Conservation (phyloP, 306 rosid genomes). For the Luffa acutangula region DNA sequence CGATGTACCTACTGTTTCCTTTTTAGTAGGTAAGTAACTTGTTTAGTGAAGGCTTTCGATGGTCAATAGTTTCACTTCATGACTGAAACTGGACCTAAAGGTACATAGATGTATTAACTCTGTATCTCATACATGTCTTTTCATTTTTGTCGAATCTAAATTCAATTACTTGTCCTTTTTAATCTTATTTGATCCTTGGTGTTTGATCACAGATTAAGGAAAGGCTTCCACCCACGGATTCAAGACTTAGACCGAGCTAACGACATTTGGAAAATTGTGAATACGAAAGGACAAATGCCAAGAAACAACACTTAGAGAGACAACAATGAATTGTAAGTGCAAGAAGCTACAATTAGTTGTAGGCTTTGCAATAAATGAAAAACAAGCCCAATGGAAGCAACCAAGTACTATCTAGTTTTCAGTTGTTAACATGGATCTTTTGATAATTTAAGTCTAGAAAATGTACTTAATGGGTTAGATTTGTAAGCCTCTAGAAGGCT, state of each 20-base stretch:
- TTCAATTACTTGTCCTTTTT: conserved; percentile 45
- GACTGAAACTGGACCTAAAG: conserved; percentile 71
- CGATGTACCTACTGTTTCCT: not conserved
- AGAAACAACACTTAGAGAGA: conserved; percentile 82
- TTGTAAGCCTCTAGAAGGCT: not conserved
- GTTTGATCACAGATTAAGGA: conserved; percentile 96
- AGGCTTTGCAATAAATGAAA: not conserved
- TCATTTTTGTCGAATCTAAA: conserved; percentile 22
- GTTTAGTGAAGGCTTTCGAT: too few species aligned
- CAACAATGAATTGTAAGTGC: conserved; percentile 90
- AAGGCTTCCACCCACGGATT: conserved; percentile 98
- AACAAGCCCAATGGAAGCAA: not conserved
- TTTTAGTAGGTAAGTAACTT: not conserved
- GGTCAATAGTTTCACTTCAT: too few species aligned
- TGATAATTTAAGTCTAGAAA: not conserved
- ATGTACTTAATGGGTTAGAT: not conserved
- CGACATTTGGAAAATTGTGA: conserved; percentile 94
- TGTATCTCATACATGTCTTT: conserved; percentile 19
- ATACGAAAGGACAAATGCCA: conserved; percentile 80
- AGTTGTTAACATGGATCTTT: not conserved
- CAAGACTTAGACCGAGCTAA: conserved; percentile 94
- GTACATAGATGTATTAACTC: conserved; percentile 47
- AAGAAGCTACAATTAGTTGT: not conserved
- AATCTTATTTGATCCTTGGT: conserved; percentile 73
- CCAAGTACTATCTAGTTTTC: not conserved